Evolutionary conservation across 2,329 filamentous ascomycete genomes (phyloP), one percentile per base, ranked within the genome.

Genomic region (Verruconis gallopava): DNA sequence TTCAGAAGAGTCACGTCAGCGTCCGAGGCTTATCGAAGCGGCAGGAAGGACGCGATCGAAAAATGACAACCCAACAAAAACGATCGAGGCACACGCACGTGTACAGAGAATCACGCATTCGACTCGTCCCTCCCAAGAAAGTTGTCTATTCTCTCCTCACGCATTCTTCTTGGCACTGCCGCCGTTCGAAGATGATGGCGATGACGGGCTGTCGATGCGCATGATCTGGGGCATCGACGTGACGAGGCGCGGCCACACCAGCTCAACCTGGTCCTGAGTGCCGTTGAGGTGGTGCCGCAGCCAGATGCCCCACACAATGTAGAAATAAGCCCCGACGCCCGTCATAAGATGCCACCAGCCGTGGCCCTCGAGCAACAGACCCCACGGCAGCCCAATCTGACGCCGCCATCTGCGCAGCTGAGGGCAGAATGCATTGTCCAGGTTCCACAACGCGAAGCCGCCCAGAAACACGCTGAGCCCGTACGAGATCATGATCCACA

Each of bases 221-320:
- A 30, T n/a, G 9, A 30, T n/a, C n/a, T 30, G 13, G 13, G 75
- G 75, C 47, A 77, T 51, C 9, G 59, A 73, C 4, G 66, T 71
- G 50, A 75, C 68, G 12, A 75, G 49, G 18, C 70, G 73, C 2
- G 78, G 73, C 84, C 85, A 93, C 40, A 72, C 53, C 43, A 91
- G 63, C 51, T 72, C 67, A 54, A 77, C 91, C 53, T 86, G 75
- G 33, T 81, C 73, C 53, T 85, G 81, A 36, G 70, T 70, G 3
- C 77, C 75, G 47, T 86, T 83, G 38, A 91, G 64, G 51, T 82
- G 85, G 47, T 81, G 77, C 32, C 83, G 74, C 14, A 91, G 68
- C 79, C 83, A 89, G 19, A 88, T 77, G 12, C 83, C 80, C 84
- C 85, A 93, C 12, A 77, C 67, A 50, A 93, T 85, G 56, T 89